These are phyloP conservation scores for Pythium oligandrum DNA, from an alignment of 352 stramenopile species.

Conservation along the genomic window DNA sequence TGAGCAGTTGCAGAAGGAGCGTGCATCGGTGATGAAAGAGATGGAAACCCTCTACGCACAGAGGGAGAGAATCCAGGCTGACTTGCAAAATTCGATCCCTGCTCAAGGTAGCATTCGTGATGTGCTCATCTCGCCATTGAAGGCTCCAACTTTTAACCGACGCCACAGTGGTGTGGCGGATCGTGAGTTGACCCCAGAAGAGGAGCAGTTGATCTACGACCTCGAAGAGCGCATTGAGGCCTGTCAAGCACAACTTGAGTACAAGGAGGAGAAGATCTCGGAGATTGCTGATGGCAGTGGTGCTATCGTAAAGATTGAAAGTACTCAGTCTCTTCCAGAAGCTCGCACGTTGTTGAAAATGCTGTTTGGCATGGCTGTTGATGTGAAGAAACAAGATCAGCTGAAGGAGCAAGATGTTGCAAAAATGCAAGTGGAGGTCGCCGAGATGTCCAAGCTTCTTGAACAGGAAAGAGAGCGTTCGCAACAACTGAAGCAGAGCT, in stretches of 20 bases:
- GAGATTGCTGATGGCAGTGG: conserved; percentile 58
- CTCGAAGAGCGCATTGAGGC: conserved; percentile 84
- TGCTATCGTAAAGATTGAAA: conserved; percentile 76
- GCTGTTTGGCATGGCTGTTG: conserved; percentile 83
- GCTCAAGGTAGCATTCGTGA: conserved; percentile 68
- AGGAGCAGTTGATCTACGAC: conserved; percentile 78
- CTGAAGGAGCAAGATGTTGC: conserved; percentile 71
- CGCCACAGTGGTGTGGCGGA: conserved; percentile 37
- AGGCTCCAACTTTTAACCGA: conserved; percentile 34
- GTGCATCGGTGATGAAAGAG: conserved; percentile 68
- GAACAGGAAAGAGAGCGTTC: conserved; percentile 70
- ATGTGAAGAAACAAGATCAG: conserved; percentile 86
- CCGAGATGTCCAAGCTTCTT: conserved; percentile 47
- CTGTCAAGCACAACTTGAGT: conserved; percentile 81
- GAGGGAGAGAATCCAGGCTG: conserved; percentile 61
- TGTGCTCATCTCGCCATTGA: conserved; percentile 72
- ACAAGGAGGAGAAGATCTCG: conserved; percentile 87
- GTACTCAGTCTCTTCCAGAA: conserved; percentile 76
- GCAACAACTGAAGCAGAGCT: conserved; percentile 77
- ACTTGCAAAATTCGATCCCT: conserved; percentile 61
- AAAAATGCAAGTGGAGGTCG: conserved; percentile 70
- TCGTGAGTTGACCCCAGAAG: conserved; percentile 65
- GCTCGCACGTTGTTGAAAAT: conserved; percentile 78
- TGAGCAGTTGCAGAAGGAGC: conserved; percentile 77
- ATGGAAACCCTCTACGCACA: conserved; percentile 79